Percentiles rank a stretch among this genome's conserved stretches.
Conservation (phyloP, 2,329 filamentous ascomycete species). For the Colletotrichum camelliae region DNA sequence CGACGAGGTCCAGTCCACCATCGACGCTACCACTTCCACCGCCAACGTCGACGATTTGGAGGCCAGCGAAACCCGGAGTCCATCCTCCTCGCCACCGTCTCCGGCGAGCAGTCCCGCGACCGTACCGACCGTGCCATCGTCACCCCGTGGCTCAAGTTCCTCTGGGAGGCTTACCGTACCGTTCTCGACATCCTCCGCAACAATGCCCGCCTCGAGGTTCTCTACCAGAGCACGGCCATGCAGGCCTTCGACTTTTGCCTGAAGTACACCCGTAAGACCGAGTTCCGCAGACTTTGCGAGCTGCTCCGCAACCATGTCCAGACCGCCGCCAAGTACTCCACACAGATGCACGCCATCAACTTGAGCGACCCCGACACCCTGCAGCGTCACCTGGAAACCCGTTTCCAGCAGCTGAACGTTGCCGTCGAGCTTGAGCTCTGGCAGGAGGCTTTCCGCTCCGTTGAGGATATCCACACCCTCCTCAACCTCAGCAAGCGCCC, state of each 20-base stretch:
- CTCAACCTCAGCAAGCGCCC: conserved; percentile 97
- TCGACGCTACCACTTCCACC: conserved; percentile 76
- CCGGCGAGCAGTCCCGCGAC: conserved; percentile 95
- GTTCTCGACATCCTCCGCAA: conserved; percentile 99
- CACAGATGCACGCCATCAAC: conserved; percentile 99
- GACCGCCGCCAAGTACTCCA: conserved; percentile 98
- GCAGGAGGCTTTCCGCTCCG: conserved; percentile 99
- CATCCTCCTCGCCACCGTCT: conserved; percentile 96
- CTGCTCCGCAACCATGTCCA: conserved; percentile 98
- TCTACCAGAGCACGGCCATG: conserved; percentile 97
- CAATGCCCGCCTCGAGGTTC: conserved; percentile 95
- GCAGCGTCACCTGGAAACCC: conserved; percentile 95
- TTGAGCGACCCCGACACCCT: conserved; percentile 96
- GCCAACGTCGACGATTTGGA: conserved; percentile 92
- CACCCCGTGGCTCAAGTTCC: conserved; percentile 98
- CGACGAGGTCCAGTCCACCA: conserved; percentile 88
- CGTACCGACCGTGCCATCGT: conserved; percentile 98
- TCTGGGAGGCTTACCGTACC: conserved; percentile 99
- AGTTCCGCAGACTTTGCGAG: conserved; percentile 98
- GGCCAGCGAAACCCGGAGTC: conserved; percentile 98
- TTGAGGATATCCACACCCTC: conserved; percentile 98
- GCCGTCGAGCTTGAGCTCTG: conserved; percentile 97
- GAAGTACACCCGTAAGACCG: conserved; percentile 98
- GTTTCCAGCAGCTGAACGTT: conserved; percentile 98
- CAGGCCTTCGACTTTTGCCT: conserved; percentile 99